Conservation (phyloP, 78 protist species). For the Cavenderia fasciculata region DNA sequence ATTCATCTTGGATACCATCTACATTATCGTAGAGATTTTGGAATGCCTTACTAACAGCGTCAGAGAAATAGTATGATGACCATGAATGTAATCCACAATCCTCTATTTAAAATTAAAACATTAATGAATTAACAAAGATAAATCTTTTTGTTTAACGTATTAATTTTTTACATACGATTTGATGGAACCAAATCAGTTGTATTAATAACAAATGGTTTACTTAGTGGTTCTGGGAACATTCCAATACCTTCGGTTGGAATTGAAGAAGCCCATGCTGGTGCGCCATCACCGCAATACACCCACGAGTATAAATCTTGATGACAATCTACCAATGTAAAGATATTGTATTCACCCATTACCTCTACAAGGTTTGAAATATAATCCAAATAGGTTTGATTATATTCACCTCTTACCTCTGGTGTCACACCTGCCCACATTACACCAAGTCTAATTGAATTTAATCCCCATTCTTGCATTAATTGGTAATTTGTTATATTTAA, state of each 20-base stretch:
- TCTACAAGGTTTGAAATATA: slow-evolving; percentile 9
- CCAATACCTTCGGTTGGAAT: not conserved
- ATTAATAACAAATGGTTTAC: not conserved
- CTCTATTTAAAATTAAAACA: slow-evolving; percentile 27
- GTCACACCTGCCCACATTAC: slow-evolving; percentile 85
- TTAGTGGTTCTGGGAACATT: slow-evolving; percentile 60
- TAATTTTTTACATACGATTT: not conserved
- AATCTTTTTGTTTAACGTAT: not conserved
- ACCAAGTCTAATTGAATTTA: slow-evolving; percentile 63
- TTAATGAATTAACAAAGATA: not conserved
- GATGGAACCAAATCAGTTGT: slow-evolving; percentile 49
- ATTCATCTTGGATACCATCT: slow-evolving; percentile 42
- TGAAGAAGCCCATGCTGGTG: slow-evolving; percentile 71
- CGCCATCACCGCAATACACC: slow-evolving; percentile 88
- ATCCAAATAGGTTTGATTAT: slow-evolving; percentile 72
- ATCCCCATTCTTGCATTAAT: slow-evolving; percentile 57
- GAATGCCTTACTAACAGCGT: slow-evolving; percentile 26
- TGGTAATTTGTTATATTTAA: not conserved
- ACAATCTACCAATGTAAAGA: slow-evolving; percentile 42
- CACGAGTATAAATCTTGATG: slow-evolving; percentile 88
- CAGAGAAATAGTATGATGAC: slow-evolving; percentile 44
- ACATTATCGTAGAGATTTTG: slow-evolving; percentile 79
- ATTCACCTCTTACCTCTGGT: slow-evolving; percentile 7
- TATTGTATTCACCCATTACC: slow-evolving; percentile 8
- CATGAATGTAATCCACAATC: slow-evolving; percentile 1